A percentile compares a stretch with the other conserved stretches of the same genome.
These are phyloP conservation scores for Hypoxylon crocopeplum DNA, from an alignment of 495 filamentous ascomycete genomes.

Conservation along the genomic window DNA sequence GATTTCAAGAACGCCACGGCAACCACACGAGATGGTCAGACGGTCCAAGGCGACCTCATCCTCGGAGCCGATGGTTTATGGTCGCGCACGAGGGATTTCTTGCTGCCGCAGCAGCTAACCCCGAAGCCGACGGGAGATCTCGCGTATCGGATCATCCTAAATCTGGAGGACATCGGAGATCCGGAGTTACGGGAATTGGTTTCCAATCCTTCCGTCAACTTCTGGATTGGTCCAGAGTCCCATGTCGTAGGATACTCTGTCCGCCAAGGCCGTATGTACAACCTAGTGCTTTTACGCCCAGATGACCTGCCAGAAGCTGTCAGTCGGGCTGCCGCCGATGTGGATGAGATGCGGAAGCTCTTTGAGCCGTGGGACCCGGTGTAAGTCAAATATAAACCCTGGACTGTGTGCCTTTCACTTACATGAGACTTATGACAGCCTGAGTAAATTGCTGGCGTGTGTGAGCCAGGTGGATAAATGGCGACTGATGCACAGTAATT, in stretches of 20 bases:
- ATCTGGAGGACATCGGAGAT: constrained; percentile 54
- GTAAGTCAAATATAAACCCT: constrained; percentile 6
- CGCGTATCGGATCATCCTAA: constrained; percentile 65
- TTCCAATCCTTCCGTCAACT: constrained; percentile 64
- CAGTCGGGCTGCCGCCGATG: constrained; percentile 50
- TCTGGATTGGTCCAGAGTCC: constrained; percentile 69
- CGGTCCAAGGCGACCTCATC: constrained; percentile 56
- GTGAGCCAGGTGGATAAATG: constrained; percentile 59
- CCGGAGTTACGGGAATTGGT: constrained; percentile 56
- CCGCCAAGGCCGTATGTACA: constrained; percentile 58
- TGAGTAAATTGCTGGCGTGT: constrained; percentile 54
- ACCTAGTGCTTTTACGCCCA: constrained; percentile 63
- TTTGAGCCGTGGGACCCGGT: constrained; percentile 62
- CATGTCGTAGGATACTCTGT: constrained; percentile 67
- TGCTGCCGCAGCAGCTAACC: constrained; percentile 51
- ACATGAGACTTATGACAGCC: background rate
- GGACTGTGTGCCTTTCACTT: background rate
- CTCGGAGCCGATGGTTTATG: constrained; percentile 65
- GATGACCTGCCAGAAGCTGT: constrained; percentile 57
- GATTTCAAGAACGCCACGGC: constrained; percentile 51
- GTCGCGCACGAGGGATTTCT: constrained; percentile 52
- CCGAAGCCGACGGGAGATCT: constrained; percentile 64
- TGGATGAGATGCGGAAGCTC: constrained; percentile 56
- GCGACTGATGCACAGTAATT: constrained; percentile 51
- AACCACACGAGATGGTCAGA: constrained; percentile 41